phyloP scores from a whole-genome alignment of 768 basidiomycete genomes.

The Mycena indigotica region DNA sequence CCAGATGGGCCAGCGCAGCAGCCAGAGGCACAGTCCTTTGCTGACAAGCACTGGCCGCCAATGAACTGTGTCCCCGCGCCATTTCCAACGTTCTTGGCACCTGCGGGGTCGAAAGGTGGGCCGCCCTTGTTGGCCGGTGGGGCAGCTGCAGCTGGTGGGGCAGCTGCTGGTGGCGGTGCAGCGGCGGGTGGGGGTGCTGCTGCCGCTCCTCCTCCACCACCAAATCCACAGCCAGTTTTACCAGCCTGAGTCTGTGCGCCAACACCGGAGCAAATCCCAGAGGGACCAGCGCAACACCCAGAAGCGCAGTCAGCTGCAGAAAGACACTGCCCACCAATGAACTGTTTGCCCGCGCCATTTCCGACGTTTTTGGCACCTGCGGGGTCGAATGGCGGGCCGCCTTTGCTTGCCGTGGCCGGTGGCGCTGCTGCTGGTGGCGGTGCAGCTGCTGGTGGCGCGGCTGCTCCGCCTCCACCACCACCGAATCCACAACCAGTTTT shows the following conservation, averaged over 20 bases:
- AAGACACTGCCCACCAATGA: background rate
- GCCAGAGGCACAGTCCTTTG: background rate
- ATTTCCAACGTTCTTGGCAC: background rate
- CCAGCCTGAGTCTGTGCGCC: background rate
- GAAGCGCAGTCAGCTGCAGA: background rate
- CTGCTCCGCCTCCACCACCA: background rate
- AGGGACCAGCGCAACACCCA: background rate
- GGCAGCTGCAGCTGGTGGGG: background rate
- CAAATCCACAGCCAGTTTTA: background rate
- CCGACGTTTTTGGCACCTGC: background rate
- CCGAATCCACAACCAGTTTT: background rate
- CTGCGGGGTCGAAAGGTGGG: conserved; percentile 1
- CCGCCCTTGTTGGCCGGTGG: background rate
- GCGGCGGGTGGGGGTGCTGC: background rate
- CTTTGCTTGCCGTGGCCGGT: background rate
- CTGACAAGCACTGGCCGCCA: background rate
- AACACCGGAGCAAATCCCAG: background rate
- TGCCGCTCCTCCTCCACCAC: background rate
- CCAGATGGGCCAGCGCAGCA: background rate
- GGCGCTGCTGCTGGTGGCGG: background rate
- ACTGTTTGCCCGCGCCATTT: background rate
- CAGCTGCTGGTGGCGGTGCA: background rate
- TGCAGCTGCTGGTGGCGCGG: background rate
- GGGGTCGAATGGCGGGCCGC: background rate
- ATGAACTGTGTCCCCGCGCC: background rate